These are phyloP conservation scores for Schoenoplectus tabernaemontani DNA, from an alignment of 202 grass and related monocot species.

Conservation along the genomic window DNA sequence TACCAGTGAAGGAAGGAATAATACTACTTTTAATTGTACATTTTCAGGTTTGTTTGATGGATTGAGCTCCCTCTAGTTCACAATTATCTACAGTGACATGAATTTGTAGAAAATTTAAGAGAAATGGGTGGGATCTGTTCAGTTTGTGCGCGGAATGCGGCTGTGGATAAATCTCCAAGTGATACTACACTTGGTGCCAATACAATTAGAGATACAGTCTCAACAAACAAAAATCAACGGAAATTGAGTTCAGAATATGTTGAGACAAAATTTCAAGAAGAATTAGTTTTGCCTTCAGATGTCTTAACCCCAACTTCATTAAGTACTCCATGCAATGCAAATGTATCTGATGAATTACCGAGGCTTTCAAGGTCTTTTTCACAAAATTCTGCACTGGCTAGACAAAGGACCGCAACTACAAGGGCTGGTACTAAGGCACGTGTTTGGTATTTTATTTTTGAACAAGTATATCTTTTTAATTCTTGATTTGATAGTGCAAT, in stretches of 20 bases:
- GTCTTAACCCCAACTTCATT: not conserved
- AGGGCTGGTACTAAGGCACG: slow-evolving; percentile 55
- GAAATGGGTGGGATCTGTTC: slow-evolving; percentile 83
- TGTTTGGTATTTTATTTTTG: not conserved
- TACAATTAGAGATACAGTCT: slow-evolving; percentile 27
- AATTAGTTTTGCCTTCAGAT: slow-evolving; percentile 20
- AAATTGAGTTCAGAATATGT: slow-evolving; percentile 27
- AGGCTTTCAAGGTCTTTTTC: slow-evolving; percentile 41
- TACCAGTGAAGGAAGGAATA: not conserved
- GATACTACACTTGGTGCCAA: slow-evolving; percentile 70
- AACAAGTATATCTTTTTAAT: not conserved
- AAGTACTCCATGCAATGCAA: slow-evolving; percentile 9
- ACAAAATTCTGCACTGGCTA: slow-evolving; percentile 38
- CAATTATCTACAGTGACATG: not conserved
- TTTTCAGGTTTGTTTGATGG: slow-evolving; percentile 14
- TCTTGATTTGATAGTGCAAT: not conserved
- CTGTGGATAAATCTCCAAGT: slow-evolving; percentile 93
- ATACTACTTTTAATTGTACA: not conserved
- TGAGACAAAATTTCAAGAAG: slow-evolving; percentile 35
- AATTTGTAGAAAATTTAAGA: slow-evolving; percentile 4
- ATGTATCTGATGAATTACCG: slow-evolving; percentile 31
- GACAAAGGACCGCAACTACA: slow-evolving; percentile 31
- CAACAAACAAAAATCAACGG: slow-evolving; percentile 19
- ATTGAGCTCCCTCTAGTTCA: slow-evolving; percentile 6
- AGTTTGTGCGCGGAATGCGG: slow-evolving; percentile 61